A percentile compares a stretch with the other conserved stretches of the same genome.
phyloP scores from a whole-genome alignment of 345 rosid species.

The Camelina hispida region DNA sequence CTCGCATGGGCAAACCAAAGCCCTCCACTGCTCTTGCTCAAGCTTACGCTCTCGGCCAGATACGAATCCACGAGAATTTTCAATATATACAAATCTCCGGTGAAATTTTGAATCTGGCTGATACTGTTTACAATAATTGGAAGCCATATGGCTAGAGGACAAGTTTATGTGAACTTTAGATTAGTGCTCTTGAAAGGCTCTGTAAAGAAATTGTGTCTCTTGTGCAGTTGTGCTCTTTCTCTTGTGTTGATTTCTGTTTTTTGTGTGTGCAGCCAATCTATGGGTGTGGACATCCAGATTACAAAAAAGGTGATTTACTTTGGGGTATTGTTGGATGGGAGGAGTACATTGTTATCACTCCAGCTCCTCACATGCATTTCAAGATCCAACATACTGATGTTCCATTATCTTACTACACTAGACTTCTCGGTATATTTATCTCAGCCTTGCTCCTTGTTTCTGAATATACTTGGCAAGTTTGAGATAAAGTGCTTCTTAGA shows the following conservation, averaged over 20 bases:
- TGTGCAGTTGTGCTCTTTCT: too few relatives aligned
- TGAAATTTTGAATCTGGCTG: neutral
- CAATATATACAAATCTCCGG: neutral
- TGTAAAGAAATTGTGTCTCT: neutral
- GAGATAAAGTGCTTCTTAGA: neutral
- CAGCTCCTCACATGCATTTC: constrained; percentile 40
- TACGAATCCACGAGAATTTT: neutral
- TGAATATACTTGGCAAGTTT: neutral
- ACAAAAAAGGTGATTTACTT: constrained; percentile 59
- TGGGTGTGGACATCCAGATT: constrained; percentile 59
- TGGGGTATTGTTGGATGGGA: constrained; percentile 76
- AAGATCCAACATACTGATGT: constrained; percentile 58
- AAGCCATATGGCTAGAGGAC: neutral
- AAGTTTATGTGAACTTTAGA: too few relatives aligned
- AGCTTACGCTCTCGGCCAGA: constrained; percentile 35
- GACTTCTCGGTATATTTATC: constrained; percentile 59
- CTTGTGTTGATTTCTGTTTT: neutral
- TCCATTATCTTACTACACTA: constrained; percentile 66
- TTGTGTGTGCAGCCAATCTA: constrained; percentile 32
- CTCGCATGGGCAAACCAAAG: constrained; percentile 46
- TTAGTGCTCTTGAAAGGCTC: constrained; percentile 2
- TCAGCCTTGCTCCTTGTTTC: too few relatives aligned
- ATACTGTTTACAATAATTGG: neutral
- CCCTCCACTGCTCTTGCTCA: constrained; percentile 33
- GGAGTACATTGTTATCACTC: constrained; percentile 55